These are phyloP conservation scores for Lunularia cruciata DNA, from an alignment of 225 moss, liverwort and hornwort species.

Conservation along the genomic window DNA sequence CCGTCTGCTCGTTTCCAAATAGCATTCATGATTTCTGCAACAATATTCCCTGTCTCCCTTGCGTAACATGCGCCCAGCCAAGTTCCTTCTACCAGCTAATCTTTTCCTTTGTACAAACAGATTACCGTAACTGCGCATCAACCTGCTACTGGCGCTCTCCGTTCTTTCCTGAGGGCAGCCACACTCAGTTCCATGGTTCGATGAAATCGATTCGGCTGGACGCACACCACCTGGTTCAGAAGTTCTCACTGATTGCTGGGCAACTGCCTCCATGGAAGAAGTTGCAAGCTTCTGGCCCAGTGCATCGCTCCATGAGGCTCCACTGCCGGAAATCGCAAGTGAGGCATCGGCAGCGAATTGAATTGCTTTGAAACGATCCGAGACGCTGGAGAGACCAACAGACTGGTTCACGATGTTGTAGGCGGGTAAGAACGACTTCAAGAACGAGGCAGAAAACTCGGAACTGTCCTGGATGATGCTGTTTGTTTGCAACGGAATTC, in stretches of 20 bases:
- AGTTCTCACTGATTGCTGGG: neutral
- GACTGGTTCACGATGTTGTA: constrained; percentile 34
- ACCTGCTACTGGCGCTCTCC: constrained; percentile 10
- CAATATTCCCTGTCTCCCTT: constrained; percentile 11
- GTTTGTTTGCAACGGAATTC: neutral
- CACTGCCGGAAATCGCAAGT: constrained; percentile 34
- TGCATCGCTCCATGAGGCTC: constrained; percentile 43
- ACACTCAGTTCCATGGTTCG: neutral
- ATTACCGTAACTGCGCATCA: constrained; percentile 6
- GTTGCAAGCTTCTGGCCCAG: constrained; percentile 26
- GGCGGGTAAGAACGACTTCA: constrained; percentile 39
- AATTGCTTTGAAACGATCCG: constrained; percentile 40
- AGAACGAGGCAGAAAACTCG: constrained; percentile 15
- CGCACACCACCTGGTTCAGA: neutral
- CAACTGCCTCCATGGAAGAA: neutral
- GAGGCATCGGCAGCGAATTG: constrained; percentile 44
- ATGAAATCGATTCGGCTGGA: neutral
- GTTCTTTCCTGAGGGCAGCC: neutral
- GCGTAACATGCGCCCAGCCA: neutral
- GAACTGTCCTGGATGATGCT: constrained; percentile 5
- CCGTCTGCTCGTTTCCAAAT: constrained; percentile 16
- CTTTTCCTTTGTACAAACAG: neutral
- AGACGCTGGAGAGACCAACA: constrained; percentile 3
- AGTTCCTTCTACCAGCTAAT: constrained; percentile 7
- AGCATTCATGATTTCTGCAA: neutral